Conservation (phyloP, 2,329 filamentous ascomycete species). For the Anthostomella pinea region DNA sequence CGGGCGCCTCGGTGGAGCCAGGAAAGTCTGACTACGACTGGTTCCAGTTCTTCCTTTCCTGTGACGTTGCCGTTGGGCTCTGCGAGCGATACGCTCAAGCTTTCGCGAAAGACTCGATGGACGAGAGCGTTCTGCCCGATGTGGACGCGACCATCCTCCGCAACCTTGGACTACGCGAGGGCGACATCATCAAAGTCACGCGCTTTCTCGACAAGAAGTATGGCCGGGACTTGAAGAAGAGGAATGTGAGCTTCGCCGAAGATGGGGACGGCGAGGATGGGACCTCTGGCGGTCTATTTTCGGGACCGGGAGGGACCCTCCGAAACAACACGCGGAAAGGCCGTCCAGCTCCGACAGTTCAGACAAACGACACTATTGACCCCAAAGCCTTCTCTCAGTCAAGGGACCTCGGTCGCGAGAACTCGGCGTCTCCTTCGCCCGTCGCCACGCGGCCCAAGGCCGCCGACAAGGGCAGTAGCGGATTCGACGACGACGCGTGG, state of each 20-base stretch:
- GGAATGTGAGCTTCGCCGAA: conserved; percentile 27
- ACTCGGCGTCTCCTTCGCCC: conserved; percentile 37
- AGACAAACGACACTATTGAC: conserved; percentile 83
- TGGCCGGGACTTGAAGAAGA: conserved; percentile 60
- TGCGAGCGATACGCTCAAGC: conserved; percentile 93
- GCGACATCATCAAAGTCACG: conserved; percentile 95
- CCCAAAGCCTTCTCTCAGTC: conserved; percentile 76
- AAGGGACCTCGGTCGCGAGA: conserved; percentile 43
- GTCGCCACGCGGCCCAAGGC: conserved; percentile 27
- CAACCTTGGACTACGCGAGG: conserved; percentile 89
- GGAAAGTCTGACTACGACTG: conserved; percentile 83
- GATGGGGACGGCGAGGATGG: conserved; percentile 57
- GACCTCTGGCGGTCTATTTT: conserved; percentile 71
- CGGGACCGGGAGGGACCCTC: conserved; percentile 84
- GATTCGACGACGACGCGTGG: conserved; percentile 96
- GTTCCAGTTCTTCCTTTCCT: conserved; percentile 97
- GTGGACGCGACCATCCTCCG: conserved; percentile 80
- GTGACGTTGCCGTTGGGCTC: conserved; percentile 86
- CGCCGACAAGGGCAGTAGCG: conserved; percentile 30
- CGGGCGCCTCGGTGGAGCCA: conserved; percentile 62
- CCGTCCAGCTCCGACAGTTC: conserved; percentile 80
- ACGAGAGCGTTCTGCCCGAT: conserved; percentile 86
- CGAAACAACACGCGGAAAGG: conserved; percentile 94
- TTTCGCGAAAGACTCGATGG: conserved; percentile 90
- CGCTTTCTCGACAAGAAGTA: conserved; percentile 81